A percentile compares a stretch with the other conserved stretches of the same genome.
Evolutionary conservation across 1,139 yeast species (phyloP).

Genomic region (Wickerhamiella pararugosa): DNA sequence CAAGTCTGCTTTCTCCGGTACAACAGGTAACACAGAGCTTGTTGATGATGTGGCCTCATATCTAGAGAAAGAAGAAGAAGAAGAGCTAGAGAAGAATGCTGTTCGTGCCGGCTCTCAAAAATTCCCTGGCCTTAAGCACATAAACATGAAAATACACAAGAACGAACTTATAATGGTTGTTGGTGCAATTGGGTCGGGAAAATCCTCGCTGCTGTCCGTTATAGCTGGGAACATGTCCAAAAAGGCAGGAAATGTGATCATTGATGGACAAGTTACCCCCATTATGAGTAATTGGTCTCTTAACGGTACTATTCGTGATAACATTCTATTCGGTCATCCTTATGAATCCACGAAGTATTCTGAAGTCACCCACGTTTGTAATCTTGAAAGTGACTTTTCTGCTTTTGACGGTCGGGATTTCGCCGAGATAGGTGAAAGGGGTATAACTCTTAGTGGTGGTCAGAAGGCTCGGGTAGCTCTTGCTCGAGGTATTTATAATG

Average conservation of each 20-base stretch:
- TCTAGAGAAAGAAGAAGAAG: not conserved
- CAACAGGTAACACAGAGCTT: not conserved
- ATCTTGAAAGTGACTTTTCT: conserved; percentile 59
- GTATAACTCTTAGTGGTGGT: conserved; percentile 91
- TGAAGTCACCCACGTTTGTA: conserved; percentile 75
- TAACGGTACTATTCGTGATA: conserved; percentile 84
- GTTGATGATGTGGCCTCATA: not conserved
- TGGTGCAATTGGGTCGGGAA: conserved; percentile 89
- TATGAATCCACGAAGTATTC: conserved; percentile 69
- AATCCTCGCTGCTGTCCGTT: conserved; percentile 77
- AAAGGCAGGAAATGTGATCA: conserved; percentile 54
- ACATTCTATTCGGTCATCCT: conserved; percentile 75
- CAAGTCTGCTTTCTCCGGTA: conserved; percentile 52
- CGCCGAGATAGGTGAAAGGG: conserved; percentile 93
- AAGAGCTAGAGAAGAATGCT: not conserved
- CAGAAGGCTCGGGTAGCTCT: conserved; percentile 88
- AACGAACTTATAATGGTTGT: conserved; percentile 80
- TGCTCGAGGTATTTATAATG: conserved; percentile 89
- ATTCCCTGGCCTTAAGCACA: conserved; percentile 35
- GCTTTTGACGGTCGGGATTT: conserved; percentile 76
- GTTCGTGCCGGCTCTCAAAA: conserved; percentile 12
- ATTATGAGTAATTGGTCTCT: conserved; percentile 94
- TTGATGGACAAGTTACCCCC: conserved; percentile 68
- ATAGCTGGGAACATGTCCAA: conserved; percentile 76
- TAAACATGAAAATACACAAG: conserved; percentile 54